Conservation (phyloP, 1,139 yeast genomes). For the Blastobotrys malaysiensis region DNA sequence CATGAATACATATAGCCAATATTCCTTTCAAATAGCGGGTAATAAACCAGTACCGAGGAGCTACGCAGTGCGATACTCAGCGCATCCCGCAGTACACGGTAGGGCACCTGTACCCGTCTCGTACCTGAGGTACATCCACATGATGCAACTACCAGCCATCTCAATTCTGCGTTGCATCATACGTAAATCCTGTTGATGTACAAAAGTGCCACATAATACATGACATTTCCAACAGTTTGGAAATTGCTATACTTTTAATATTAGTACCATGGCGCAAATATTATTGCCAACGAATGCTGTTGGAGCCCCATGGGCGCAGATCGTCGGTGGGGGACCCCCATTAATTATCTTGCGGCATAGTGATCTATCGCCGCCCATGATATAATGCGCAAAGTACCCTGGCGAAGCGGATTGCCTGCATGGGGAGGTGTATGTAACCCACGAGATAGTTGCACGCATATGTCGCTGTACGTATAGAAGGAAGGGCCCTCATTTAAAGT, state of each 20-base stretch:
- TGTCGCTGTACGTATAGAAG: neutral
- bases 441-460: neutral
- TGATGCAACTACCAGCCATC: neutral
- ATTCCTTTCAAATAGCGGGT: neutral
- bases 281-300: no score
- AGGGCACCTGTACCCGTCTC: neutral
- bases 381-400: neutral
- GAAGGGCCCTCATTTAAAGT: neutral
- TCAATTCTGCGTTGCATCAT: neutral
- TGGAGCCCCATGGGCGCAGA: neutral
- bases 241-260: neutral
- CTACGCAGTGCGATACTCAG: no score
- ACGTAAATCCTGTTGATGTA: neutral
- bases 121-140: conserved; percentile 1
- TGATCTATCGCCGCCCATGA: neutral
- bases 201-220: neutral
- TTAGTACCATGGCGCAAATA: neutral
- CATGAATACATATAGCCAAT: neutral
- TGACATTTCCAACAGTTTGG: neutral
- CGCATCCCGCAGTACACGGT: no score
- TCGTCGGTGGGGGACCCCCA: neutral
- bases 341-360: neutral
- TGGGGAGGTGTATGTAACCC: neutral
- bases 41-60: neutral
- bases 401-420: neutral